Percentiles rank a stretch among this genome's conserved stretches.
These are phyloP conservation scores for Pseudonitzschia multistriata DNA, from an alignment of 108 stramenopile genomes.

Conservation along the genomic window DNA sequence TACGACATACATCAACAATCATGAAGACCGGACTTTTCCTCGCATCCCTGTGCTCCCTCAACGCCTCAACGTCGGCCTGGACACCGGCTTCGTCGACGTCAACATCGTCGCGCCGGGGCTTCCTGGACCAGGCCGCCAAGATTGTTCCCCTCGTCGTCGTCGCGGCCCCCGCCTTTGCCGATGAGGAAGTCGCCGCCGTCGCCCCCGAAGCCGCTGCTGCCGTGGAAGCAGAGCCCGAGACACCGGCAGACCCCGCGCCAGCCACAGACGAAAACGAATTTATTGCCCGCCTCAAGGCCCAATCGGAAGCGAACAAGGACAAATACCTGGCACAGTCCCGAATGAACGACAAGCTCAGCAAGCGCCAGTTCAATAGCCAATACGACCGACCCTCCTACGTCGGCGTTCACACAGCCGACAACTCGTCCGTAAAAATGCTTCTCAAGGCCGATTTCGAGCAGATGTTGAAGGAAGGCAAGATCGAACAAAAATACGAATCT, in stretches of 20 bases:
- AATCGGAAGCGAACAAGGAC: slow-evolving; percentile 16
- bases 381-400: slow-evolving; percentile 19
- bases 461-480: background rate
- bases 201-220: background rate
- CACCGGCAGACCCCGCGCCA: background rate
- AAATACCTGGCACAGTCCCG: background rate
- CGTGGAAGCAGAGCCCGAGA: background rate
- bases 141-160: slow-evolving; percentile 12
- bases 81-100: background rate
- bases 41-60: background rate
- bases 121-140: slow-evolving; percentile 9
- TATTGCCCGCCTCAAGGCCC: slow-evolving; percentile 1
- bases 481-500: background rate
- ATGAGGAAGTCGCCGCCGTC: background rate
- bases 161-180: slow-evolving; percentile 6
- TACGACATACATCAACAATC: background rate
- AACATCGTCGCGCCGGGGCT: slow-evolving; percentile 8
- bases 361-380: slow-evolving; percentile 3
- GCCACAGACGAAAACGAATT: slow-evolving; percentile 8
- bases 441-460: background rate
- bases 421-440: background rate
- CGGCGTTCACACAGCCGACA: background rate
- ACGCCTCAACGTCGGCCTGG: background rate
- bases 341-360: slow-evolving; percentile 2
- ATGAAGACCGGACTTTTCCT: background rate